Evolutionary conservation across 768 basidiomycete genomes (phyloP).

Genomic region (Podaxis mareebaensis): DNA sequence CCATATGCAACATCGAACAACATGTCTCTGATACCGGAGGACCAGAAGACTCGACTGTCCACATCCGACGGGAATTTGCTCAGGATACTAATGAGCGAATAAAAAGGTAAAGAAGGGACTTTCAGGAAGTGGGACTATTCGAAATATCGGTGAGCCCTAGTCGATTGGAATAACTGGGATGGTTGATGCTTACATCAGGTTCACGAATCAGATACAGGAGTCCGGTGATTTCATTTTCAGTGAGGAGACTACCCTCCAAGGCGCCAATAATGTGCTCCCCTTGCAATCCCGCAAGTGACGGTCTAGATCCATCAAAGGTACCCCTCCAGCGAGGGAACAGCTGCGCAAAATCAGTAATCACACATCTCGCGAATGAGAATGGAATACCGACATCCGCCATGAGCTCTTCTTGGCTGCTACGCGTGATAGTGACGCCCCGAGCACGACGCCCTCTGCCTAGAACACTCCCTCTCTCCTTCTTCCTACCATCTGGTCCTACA

Average conservation of each 20-base stretch:
- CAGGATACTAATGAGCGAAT: constrained; percentile 72
- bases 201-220: constrained; percentile 71
- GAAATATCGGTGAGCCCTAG: constrained; percentile 17
- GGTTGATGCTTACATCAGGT: constrained; percentile 59
- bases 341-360: constrained; percentile 32
- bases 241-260: constrained; percentile 64
- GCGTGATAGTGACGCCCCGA: constrained; percentile 81
- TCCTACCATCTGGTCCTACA: constrained; percentile 23
- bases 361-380: not conserved
- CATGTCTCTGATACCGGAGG: constrained; percentile 56
- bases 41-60: constrained; percentile 79
- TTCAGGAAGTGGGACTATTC: constrained; percentile 82
- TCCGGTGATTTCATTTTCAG: constrained; percentile 64
- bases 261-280: constrained; percentile 59
- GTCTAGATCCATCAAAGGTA: constrained; percentile 64
- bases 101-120: constrained; percentile 79
- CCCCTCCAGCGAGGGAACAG: constrained; percentile 84
- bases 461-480: constrained; percentile 59
- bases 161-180: not conserved
- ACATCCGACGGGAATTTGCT: constrained; percentile 78
- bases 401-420: constrained; percentile 77
- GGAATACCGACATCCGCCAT: constrained; percentile 67
- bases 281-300: constrained; percentile 65
- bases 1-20: constrained; percentile 52
- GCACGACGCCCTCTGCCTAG: constrained; percentile 78